Evolutionary conservation across 2,329 filamentous ascomycete species (phyloP).

Genomic region (Diplodia sapinea): DNA sequence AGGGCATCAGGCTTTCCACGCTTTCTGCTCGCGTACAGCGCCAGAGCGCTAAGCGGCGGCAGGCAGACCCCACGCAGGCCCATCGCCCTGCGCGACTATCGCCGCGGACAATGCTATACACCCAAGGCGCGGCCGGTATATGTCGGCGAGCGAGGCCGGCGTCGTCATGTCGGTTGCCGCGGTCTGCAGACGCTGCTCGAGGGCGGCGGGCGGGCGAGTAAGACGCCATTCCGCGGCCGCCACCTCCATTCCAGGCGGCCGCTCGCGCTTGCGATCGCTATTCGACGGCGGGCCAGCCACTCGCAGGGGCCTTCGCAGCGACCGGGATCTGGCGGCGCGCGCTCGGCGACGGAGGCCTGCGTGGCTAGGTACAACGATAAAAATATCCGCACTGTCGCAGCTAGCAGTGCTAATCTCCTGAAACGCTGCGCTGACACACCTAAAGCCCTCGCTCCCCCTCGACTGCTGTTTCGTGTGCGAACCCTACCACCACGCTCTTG

Average conservation of each 20-base stretch:
- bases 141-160: not conserved
- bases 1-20: constrained; percentile 21
- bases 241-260: constrained; percentile 26
- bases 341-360: constrained; percentile 29
- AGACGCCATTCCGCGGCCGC: constrained; percentile 29
- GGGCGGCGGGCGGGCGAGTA: constrained; percentile 18
- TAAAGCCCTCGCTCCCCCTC: constrained; percentile 32
- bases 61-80: constrained; percentile 8
- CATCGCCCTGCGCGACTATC: constrained; percentile 9
- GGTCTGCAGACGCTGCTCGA: not conserved
- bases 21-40: constrained; percentile 26
- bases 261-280: constrained; percentile 25
- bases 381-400: constrained; percentile 28
- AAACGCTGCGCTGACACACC: constrained; percentile 32
- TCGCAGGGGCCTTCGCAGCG: constrained; percentile 26
- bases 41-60: constrained; percentile 22
- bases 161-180: not conserved
- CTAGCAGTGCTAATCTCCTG: constrained; percentile 31
- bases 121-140: constrained; percentile 2
- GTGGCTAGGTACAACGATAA: constrained; percentile 30
- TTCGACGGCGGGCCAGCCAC: constrained; percentile 30
- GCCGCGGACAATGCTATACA: not conserved
- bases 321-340: constrained; percentile 28
- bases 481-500: constrained; percentile 25
- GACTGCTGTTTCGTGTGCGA: constrained; percentile 31